Evolutionary conservation across 225 moss, liverwort and hornwort species (phyloP).

Genomic region (Marchantia paleacea): DNA sequence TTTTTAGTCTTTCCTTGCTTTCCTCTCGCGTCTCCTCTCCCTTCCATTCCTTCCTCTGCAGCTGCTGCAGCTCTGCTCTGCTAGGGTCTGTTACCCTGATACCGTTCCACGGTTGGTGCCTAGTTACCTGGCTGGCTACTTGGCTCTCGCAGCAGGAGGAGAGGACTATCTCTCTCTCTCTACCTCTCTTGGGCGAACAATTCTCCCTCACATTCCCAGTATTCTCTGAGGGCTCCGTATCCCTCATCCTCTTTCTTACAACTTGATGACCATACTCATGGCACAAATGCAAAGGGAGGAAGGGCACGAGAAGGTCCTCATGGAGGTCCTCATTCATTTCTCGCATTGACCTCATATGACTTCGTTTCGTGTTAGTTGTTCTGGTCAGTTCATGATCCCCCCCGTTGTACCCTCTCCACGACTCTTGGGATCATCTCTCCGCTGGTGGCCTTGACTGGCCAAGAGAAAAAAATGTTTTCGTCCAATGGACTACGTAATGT

Average conservation of each 20-base stretch:
- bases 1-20: not conserved
- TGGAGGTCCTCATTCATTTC: slow-evolving; percentile 5
- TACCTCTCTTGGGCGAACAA: not conserved
- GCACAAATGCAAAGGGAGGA: not conserved
- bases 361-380: not conserved
- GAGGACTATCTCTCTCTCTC: not conserved
- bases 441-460: not conserved
- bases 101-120: too few relatives aligned
- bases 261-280: not conserved
- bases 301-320: not conserved
- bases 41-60: not conserved
- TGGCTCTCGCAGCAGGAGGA: not conserved
- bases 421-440: not conserved
- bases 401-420: not conserved
- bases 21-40: too few relatives aligned
- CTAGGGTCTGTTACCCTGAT: not conserved
- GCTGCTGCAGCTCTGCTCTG: not conserved
- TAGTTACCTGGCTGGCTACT: not conserved
- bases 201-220: not conserved
- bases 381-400: not conserved
- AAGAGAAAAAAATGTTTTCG: not conserved
- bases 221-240: not conserved
- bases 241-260: not conserved
- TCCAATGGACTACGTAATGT: not conserved
- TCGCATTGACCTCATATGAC: not conserved